Base-by-base conservation (phyloP, 1,139 yeast species). In the Yamadazyma atmosphaerica region DNA sequence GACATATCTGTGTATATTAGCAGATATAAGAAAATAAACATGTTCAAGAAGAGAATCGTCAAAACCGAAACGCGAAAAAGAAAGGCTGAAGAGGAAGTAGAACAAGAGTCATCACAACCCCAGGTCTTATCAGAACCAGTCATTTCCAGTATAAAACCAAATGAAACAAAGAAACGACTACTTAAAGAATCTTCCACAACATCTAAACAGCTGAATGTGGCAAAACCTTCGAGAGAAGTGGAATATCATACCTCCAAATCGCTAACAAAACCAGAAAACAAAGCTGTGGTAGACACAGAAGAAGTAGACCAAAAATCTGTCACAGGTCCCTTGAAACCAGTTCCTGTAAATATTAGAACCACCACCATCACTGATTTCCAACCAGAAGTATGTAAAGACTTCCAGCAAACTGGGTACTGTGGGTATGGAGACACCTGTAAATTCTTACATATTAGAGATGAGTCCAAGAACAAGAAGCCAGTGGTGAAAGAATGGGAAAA, bases 391-490 rank as follows among this genome's bases (percentile, higher is more conserved):
- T 94, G 98, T 57, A 94, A 92, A 54, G 98, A 94, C 59, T 94
- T 78, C 60, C 77, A 82, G 43, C 88, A 85, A 50, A 90, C 95
- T 0, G 98, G 98, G 0, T 90, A 81, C 56, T 94, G 98, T 70
- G 98, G 98, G 4, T 94, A 84, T 57, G 99, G 99, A 7, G 98
- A 94, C 54, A 84, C 95, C n/a, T 94, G 99, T 66, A 94, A 92
- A 64, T 94, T 94, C 59, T 61, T 92, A 22, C 98, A 94, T 56
- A 78, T 86, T 10, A 65, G 98, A 56, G 96, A 87, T 48, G 96
- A 89, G 57, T 86, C 85, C 61, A 80, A 77, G 45, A 83, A 83
- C 29, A 86, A 83, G 16, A 81, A 83, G 77, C 82, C 85, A 42
- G 60, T 82, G 1, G 77, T 73, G 15, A 74, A 72, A 44, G 96